Evolutionary conservation across 495 filamentous ascomycete genomes (phyloP).

Genomic region (Diplogelasinospora grovesii): DNA sequence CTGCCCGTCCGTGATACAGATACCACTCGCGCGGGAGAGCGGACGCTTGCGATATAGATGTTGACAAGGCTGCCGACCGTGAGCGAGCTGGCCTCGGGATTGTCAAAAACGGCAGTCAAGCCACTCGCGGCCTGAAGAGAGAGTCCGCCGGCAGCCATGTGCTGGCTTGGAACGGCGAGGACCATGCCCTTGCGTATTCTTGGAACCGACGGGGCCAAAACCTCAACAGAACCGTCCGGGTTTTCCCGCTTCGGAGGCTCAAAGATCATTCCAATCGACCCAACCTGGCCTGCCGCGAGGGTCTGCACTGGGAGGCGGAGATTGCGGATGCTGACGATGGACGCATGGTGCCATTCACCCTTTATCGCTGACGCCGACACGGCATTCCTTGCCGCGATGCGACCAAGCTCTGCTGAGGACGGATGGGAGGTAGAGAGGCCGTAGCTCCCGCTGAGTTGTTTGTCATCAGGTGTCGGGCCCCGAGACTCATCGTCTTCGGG

Average conservation of each 20-base stretch:
- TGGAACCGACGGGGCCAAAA: conserved; percentile 22
- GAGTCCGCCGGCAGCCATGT: conserved; percentile 40
- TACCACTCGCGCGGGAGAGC: conserved; percentile 65
- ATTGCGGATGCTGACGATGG: conserved; percentile 78
- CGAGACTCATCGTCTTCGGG: conserved; percentile 34
- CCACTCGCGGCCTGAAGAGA: conserved; percentile 50
- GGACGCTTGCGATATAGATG: conserved; percentile 80
- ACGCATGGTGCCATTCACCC: conserved; percentile 68
- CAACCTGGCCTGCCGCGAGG: conserved; percentile 75
- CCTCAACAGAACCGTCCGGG: conserved; percentile 8
- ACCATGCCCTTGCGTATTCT: conserved; percentile 82
- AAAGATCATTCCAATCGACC: conserved; percentile 76
- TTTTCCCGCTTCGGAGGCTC: conserved; percentile 20
- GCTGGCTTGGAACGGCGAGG: conserved; percentile 50
- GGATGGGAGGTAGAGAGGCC: conserved; percentile 38
- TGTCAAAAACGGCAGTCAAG: conserved; percentile 45
- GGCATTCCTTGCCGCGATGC: conserved; percentile 30
- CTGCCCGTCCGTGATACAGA: conserved; percentile 24
- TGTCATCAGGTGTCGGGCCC: conserved; percentile 30
- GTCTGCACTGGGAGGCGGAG: conserved; percentile 76
- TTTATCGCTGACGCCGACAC: conserved; percentile 41
- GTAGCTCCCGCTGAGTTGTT: conserved; percentile 26
- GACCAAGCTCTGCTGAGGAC: conserved; percentile 35
- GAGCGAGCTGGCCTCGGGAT: conserved; percentile 32
- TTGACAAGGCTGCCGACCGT: conserved; percentile 56